Evolutionary conservation across 2,329 filamentous ascomycete genomes (phyloP).

Genomic region (Aureobasidium sp.): DNA sequence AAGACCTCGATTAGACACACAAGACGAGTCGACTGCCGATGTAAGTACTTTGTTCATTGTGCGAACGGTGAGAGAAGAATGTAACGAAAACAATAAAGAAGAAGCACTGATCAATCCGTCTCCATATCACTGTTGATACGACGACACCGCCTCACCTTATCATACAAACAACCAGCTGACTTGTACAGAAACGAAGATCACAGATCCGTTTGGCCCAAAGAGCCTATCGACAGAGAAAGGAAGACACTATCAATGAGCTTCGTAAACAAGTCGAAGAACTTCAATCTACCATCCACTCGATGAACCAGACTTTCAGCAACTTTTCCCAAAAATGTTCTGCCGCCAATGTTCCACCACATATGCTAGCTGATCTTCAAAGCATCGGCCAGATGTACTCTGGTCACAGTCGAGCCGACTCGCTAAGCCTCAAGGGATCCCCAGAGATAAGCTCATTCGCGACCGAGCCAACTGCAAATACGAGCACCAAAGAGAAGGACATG

Average conservation of each 20-base stretch:
- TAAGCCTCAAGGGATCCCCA: not conserved
- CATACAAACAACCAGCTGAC: not conserved
- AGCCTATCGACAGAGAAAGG: slow-evolving; percentile 78
- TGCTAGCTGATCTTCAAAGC: slow-evolving; percentile 19
- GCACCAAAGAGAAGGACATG: not conserved
- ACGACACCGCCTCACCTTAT: not conserved
- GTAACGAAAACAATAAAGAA: not conserved
- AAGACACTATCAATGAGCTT: slow-evolving; percentile 67
- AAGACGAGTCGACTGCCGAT: slow-evolving; percentile 70
- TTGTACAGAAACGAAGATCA: slow-evolving; percentile 62
- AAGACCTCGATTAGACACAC: slow-evolving; percentile 66
- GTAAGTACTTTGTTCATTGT: slow-evolving; percentile 43
- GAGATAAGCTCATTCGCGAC: not conserved
- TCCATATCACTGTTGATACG: not conserved
- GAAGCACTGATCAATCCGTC: not conserved
- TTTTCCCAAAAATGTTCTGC: slow-evolving; percentile 50
- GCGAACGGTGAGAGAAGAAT: not conserved
- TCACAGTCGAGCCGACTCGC: not conserved
- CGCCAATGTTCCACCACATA: not conserved
- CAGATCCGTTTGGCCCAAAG: slow-evolving; percentile 83
- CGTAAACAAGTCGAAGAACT: slow-evolving; percentile 63
- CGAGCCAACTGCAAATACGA: not conserved
- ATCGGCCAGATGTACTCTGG: not conserved
- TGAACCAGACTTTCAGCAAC: slow-evolving; percentile 63
- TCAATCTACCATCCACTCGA: slow-evolving; percentile 62